Evolutionary conservation across 805 yeast species (phyloP), one percentile per base, ranked within the genome.

Genomic region (Candida schatavii): DNA sequence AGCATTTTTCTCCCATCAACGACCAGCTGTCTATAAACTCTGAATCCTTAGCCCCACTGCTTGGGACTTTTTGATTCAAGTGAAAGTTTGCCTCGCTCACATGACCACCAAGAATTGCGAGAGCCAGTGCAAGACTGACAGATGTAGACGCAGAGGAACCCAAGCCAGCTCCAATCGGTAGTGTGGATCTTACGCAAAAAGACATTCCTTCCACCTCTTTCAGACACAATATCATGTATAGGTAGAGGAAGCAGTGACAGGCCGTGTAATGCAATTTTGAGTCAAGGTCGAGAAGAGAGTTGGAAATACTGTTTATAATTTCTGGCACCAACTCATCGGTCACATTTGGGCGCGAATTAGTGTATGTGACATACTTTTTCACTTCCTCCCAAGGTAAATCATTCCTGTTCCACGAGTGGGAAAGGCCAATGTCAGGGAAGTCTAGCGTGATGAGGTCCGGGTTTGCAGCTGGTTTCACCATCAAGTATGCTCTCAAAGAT

Each of bases 151-250:
- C 98, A 35, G 96, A 86, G 1, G 96, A 87, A 0, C 99, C 99
- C 37, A 93, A 72, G 0, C 99, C 99, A 0, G 99, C 97, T 30
- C 99, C 97, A 37, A 91, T 84, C 1, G 99, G 99, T 38, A 90
- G 68, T 1, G 95, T 83, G 1, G 96, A 87, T 44, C 90, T 77
- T 13, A 87, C 80, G 3, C 81, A 72, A 59, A 84, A 88, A 26
- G 70, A 72, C 46, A 73, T 56, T 3, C 85, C 86, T 1, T 70
- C 70, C 1, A 70, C 63, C 0, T 59, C 49, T 9, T 71, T 66
- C 4, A 59, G 48, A 50, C 89, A 79, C 23, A 88, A 60, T 42
- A 75, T 75, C 42, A 80, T 61, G 59, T 82, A 86, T 34, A 93
- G 64, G 63, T 91, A 93, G 32, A 91, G 67, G 62, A 93, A 91